A percentile compares a stretch with the other conserved stretches of the same genome.
Evolutionary conservation across 2,329 filamentous ascomycete species (phyloP).

Genomic region (Emydomyces testavorans): DNA sequence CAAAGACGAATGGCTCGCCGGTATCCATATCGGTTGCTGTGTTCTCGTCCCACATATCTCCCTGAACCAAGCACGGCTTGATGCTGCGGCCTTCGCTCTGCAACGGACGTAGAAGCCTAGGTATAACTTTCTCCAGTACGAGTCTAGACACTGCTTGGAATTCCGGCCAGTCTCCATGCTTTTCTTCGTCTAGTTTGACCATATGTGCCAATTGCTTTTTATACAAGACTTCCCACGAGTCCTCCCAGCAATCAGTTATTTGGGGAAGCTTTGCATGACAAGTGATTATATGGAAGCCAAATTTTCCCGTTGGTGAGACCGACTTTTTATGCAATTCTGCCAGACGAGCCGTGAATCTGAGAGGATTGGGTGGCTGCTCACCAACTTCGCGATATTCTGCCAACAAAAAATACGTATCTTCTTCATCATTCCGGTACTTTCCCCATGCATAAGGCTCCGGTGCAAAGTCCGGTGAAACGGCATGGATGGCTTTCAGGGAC

Average conservation of each 20-base stretch:
- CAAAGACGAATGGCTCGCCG: conserved; percentile 25
- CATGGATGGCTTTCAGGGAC: conserved; percentile 15
- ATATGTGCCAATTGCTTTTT: conserved; percentile 16
- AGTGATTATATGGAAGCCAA: conserved; percentile 23
- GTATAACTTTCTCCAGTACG: conserved; percentile 22
- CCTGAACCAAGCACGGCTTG: conserved; percentile 26
- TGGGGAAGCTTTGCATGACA: conserved; percentile 16
- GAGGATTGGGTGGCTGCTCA: conserved; percentile 16
- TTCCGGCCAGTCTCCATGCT: conserved; percentile 17
- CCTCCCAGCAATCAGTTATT: conserved; percentile 14
- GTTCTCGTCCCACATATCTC: conserved; percentile 29
- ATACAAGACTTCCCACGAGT: conserved; percentile 20
- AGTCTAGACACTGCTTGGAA: conserved; percentile 17
- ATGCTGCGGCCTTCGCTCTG: conserved; percentile 24
- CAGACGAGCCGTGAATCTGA: conserved; percentile 15
- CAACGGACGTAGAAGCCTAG: conserved; percentile 23
- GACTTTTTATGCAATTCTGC: conserved; percentile 20
- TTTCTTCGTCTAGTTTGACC: conserved; percentile 11
- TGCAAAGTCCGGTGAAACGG: conserved; percentile 12
- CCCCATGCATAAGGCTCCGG: conserved; percentile 17
- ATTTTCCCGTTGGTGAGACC: conserved; percentile 22
- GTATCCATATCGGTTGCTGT: conserved; percentile 22
- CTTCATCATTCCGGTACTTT: conserved; percentile 10
- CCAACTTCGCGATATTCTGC: conserved; percentile 17
- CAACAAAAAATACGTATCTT: conserved; percentile 19